Percentiles rank a stretch among this genome's conserved stretches.
phyloP scores from a whole-genome alignment of 306 rosid genomes.

The Dalbergia oliveri region DNA sequence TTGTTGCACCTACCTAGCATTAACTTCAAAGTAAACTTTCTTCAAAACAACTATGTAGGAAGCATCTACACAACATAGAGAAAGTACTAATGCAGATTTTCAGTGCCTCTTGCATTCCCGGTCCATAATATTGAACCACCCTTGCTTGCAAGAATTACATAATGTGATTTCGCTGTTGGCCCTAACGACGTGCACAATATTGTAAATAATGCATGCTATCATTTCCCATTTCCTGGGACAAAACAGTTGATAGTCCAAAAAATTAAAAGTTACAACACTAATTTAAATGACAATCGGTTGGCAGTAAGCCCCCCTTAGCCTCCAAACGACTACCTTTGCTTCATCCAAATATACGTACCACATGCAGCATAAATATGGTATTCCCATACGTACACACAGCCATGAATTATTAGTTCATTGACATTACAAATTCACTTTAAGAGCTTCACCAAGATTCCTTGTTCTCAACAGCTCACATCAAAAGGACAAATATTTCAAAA shows the following conservation, averaged over 20 bases:
- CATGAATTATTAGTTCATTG: neutral
- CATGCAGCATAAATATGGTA: constrained; percentile 6
- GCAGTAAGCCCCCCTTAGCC: constrained; percentile 9
- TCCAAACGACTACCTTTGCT: constrained; percentile 14
- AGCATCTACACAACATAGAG: constrained; percentile 1
- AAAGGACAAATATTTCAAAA: constrained; percentile 27
- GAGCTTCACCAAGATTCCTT: constrained; percentile 20
- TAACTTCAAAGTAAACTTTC: constrained; percentile 30
- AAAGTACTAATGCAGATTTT: neutral
- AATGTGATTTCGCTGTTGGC: constrained; percentile 6
- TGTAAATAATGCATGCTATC: constrained; percentile 3
- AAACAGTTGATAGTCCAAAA: constrained; percentile 14
- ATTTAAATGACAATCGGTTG: constrained; percentile 29
- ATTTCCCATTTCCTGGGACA: constrained; percentile 15
- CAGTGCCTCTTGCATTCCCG: neutral
- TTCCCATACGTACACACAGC: constrained; percentile 6
- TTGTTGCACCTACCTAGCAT: neutral
- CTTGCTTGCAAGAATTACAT: constrained; percentile 7
- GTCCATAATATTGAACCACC: neutral
- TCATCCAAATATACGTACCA: constrained; percentile 14
- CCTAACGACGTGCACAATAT: neutral
- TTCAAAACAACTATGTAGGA: constrained; percentile 21
- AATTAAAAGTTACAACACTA: neutral
- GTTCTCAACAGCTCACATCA: constrained; percentile 28
- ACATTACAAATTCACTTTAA: neutral